Conservation (phyloP, 768 basidiomycete genomes). For the Suillus discolor region DNA sequence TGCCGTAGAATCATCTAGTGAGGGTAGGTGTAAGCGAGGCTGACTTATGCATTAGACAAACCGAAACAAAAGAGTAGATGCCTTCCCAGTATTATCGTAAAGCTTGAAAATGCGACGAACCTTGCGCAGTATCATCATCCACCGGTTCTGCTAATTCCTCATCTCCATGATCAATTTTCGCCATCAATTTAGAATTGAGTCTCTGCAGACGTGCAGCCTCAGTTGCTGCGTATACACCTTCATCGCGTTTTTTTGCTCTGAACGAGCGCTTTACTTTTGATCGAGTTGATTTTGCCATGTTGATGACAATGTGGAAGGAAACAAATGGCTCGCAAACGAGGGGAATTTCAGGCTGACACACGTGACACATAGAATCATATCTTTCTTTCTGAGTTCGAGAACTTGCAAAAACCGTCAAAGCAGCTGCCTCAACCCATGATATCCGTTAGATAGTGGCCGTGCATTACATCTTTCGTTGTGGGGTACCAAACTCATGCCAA, state of each 20-base stretch:
- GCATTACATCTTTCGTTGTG: background rate
- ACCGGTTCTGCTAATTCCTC: constrained; percentile 18
- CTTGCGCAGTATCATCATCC: constrained; percentile 40
- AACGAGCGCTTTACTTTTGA: constrained; percentile 81
- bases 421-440: background rate
- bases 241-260: constrained; percentile 75
- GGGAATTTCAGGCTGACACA: background rate
- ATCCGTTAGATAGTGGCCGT: background rate
- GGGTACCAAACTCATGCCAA: background rate
- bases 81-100: background rate
- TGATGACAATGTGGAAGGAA: background rate
- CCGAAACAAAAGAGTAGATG: background rate
- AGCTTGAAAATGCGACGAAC: constrained; percentile 53
- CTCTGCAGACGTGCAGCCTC: constrained; percentile 79
- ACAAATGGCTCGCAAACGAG: background rate
- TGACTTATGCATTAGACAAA: background rate
- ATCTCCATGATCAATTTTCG: constrained; percentile 44
- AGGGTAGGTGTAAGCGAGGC: background rate
- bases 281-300: constrained; percentile 83
- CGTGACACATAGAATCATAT: background rate
- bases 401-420: background rate
- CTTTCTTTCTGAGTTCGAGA: background rate
- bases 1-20: constrained; percentile 19
- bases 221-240: constrained; percentile 73
- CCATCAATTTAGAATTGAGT: constrained; percentile 64